Conservation (phyloP, 176 grass and related monocot genomes). For the Triticum turgidum region DNA sequence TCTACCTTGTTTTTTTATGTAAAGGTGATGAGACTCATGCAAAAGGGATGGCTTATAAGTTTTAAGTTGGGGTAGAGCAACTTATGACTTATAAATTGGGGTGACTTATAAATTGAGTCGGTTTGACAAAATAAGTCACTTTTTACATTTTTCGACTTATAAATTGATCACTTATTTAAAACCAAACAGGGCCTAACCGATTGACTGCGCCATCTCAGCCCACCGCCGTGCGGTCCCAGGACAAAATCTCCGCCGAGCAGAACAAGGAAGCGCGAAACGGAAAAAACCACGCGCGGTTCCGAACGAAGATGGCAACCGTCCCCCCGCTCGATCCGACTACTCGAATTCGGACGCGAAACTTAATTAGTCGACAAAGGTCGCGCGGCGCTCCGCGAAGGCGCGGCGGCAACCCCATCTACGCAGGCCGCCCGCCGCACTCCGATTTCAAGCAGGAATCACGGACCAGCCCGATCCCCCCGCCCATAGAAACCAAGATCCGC, state of each 20-base stretch:
- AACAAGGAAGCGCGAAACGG: neutral
- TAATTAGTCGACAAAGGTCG: neutral
- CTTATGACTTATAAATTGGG: too few species aligned
- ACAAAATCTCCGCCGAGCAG: neutral
- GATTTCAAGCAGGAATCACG: constrained; percentile 9
- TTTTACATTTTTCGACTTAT: too few species aligned
- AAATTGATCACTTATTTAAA: too few species aligned
- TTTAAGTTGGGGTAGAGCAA: too few species aligned
- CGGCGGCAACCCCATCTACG: neutral
- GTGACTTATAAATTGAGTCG: too few species aligned
- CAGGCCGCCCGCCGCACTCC: neutral
- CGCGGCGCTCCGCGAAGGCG: neutral
- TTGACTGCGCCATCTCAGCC: too few species aligned
- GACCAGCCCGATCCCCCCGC: neutral
- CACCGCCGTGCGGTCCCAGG: too few species aligned
- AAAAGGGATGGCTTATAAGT: too few species aligned
- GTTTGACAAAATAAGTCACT: too few species aligned
- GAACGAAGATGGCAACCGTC: neutral
- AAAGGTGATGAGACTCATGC: too few species aligned
- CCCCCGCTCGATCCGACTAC: neutral
- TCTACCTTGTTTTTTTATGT: too few species aligned
- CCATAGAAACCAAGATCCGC: neutral
- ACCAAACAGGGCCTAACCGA: too few species aligned
- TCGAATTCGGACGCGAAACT: neutral
- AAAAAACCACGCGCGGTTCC: neutral